Base-by-base conservation (phyloP, 2,329 filamentous ascomycete genomes). In the Fusarium chlamydosporum region DNA sequence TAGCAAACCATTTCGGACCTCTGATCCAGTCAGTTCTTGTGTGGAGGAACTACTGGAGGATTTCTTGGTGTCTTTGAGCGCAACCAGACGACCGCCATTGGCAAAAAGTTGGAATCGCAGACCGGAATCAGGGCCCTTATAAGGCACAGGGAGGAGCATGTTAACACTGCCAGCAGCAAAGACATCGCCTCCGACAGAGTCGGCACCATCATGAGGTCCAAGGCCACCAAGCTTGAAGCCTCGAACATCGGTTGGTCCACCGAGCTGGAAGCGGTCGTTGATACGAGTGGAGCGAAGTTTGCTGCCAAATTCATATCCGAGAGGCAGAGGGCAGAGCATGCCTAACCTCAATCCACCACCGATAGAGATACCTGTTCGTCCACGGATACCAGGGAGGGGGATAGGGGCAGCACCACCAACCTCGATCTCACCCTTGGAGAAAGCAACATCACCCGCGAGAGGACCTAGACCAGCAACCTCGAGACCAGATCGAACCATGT, bases 201-300 rank as follows among this genome's bases (percentile, higher is more conserved):
- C 95, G 18, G 83, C 79, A 2, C 94, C 92, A 75, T 98, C 95
- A 67, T 92, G 91, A 6, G 96, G 94, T 10, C 96, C 96, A 7
- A 99, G 85, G 2, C 96, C 96, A 20, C 91, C 92, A 23, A 97
- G 87, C 61, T 93, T 90, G 85, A 99, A 99, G 3, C 96, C 96
- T 56, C 96, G 92, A 15, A 99, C 92, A 76, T 97, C 95, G 4
- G 94, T 97, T 5, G 96, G 95, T 0, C 96, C 96, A 42, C 96
- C 96, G 33, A 99, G 91, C 75, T 94, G 89, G 82, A 99, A 99
- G 43, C 96, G 93, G 79, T 99, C 96, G 77, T 96, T 97, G 75
- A 98, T 87, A 31, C 93, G 89, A 70, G 92, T 96, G 6, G 91
- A 88, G 26, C 86, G 83, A 1, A 90, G 86, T 20, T 82, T 81